A percentile compares a stretch with the other conserved stretches of the same genome.
Conservation (phyloP, 2,329 filamentous ascomycete species). For the Fusarium bactridioides region DNA sequence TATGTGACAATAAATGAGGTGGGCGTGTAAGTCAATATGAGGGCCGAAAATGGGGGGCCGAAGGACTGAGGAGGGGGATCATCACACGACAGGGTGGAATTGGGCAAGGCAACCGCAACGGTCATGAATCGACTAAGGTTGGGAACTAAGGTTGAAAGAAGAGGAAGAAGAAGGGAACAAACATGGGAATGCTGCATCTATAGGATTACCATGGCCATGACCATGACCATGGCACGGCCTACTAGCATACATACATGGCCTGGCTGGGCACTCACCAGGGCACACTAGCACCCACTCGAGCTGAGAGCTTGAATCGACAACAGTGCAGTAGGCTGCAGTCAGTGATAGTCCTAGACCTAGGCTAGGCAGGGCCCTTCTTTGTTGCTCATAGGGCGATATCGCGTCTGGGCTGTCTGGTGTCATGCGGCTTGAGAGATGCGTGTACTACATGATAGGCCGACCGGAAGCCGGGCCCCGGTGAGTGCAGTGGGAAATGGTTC, state of each 20-base stretch:
- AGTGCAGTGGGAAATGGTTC: constrained; percentile 1
- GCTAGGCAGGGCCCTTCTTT: constrained; percentile 2
- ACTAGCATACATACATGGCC: constrained; percentile 5
- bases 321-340: constrained; percentile 11
- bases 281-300: constrained; percentile 19
- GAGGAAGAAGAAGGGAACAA: constrained; percentile 8
- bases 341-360: background rate
- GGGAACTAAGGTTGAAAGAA: constrained; percentile 2
- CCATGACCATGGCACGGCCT: background rate
- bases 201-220: background rate
- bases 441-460: constrained; percentile 30
- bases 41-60: constrained; percentile 17
- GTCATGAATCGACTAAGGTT: background rate
- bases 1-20: constrained; percentile 6
- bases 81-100: constrained; percentile 33
- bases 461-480: constrained; percentile 7
- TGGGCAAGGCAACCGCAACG: constrained; percentile 8
- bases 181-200: constrained; percentile 15
- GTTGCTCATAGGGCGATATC: constrained; percentile 1
- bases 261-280: constrained; percentile 28
- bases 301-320: constrained; percentile 20
- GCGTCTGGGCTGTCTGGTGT: background rate
- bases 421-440: constrained; percentile 11
- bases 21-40: constrained; percentile 43
- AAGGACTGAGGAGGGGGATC: constrained; percentile 15